phyloP scores from a whole-genome alignment of 2,329 filamentous ascomycete genomes.

The Teratosphaeria viscida region DNA sequence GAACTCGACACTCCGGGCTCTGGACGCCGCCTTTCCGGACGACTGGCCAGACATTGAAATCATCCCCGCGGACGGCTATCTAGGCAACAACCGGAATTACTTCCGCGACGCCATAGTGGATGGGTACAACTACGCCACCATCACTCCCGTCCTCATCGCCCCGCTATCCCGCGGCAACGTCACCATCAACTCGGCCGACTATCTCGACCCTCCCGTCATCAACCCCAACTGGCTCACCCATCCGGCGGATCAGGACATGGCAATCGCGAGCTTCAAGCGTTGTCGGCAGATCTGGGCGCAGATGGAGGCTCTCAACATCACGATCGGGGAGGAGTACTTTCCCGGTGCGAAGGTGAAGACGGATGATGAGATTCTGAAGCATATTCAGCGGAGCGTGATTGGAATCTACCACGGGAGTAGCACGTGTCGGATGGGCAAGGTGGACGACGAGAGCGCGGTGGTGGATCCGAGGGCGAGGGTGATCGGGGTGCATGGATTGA shows the following conservation, averaged over 20 bases:
- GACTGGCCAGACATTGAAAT: conserved; percentile 42
- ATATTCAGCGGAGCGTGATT: conserved; percentile 41
- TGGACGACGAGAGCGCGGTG: conserved; percentile 44
- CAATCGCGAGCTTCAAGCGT: conserved; percentile 46
- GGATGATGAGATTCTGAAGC: conserved; percentile 37
- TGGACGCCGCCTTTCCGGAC: conserved; percentile 37
- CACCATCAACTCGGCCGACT: conserved; percentile 48
- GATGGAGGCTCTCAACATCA: conserved; percentile 25
- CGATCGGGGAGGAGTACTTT: neutral
- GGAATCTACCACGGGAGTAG: conserved; percentile 47
- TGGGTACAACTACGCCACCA: conserved; percentile 36
- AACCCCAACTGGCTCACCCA: conserved; percentile 40
- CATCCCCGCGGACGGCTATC: conserved; percentile 42
- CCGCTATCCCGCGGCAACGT: conserved; percentile 55
- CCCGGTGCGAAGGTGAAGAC: conserved; percentile 11
- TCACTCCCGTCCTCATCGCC: conserved; percentile 44
- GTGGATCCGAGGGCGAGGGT: conserved; percentile 49
- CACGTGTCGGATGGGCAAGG: conserved; percentile 45
- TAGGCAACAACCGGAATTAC: neutral
- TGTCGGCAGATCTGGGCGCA: conserved; percentile 30
- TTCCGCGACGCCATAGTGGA: conserved; percentile 12
- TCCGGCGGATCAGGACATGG: conserved; percentile 35
- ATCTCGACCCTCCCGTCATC: conserved; percentile 53
- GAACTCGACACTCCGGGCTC: conserved; percentile 28
- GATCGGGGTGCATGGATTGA: conserved; percentile 42